Conservation (phyloP, 1,139 yeast species). For the Scheffersomyces stambukii region DNA sequence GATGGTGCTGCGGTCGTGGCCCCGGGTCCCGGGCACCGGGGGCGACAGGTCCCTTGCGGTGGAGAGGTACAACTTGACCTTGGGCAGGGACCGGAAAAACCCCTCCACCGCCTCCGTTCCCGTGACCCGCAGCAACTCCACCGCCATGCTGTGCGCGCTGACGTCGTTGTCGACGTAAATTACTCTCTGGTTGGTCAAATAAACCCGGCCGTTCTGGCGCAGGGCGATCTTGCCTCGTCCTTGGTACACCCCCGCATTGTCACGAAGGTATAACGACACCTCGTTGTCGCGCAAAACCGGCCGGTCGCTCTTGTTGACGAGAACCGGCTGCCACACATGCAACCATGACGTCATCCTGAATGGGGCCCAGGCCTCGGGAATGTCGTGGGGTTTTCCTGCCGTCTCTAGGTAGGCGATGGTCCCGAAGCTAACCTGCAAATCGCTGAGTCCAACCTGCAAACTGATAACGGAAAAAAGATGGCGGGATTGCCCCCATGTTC, state of each 20-base stretch:
- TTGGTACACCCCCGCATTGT: slow-evolving; percentile 64
- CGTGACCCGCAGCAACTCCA: slow-evolving; percentile 46
- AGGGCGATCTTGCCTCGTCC: slow-evolving; percentile 60
- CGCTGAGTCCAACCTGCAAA: too few relatives aligned
- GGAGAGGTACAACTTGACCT: slow-evolving; percentile 43
- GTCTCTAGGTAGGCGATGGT: too few relatives aligned
- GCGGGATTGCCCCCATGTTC: too few relatives aligned
- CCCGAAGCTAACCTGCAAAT: too few relatives aligned
- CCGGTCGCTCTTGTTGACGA: slow-evolving; percentile 42
- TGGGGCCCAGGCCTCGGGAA: too few relatives aligned
- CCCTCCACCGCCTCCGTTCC: slow-evolving; percentile 49
- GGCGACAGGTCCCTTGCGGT: too few relatives aligned
- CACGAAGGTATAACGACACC: slow-evolving; percentile 43
- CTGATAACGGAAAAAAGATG: too few relatives aligned
- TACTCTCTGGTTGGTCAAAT: slow-evolving; percentile 68
- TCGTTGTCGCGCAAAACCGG: slow-evolving; percentile 42
- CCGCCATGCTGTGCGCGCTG: slow-evolving; percentile 42
- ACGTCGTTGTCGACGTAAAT: slow-evolving; percentile 62
- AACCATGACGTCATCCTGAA: slow-evolving; percentile 15
- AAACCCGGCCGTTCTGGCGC: slow-evolving; percentile 73
- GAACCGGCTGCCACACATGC: slow-evolving; percentile 34
- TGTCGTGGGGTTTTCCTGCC: too few relatives aligned
- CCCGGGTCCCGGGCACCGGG: too few relatives aligned
- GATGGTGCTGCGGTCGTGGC: slow-evolving; percentile 9
- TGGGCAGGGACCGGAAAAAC: slow-evolving; percentile 77